Evolutionary conservation across 768 basidiomycete genomes (phyloP).

Genomic region (Boletus sp.): DNA sequence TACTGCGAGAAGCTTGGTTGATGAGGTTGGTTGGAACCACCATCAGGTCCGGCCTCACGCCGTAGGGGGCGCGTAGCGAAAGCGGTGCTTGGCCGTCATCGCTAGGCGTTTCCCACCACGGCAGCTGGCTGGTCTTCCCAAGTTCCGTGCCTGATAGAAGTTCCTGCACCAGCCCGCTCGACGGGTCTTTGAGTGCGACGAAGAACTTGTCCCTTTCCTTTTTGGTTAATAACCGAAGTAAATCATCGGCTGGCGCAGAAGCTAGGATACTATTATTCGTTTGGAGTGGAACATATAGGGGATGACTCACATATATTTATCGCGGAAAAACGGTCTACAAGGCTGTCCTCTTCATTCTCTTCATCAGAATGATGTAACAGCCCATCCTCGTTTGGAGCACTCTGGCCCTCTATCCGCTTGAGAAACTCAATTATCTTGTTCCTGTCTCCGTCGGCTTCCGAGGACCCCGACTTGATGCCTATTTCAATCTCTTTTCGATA

Average conservation of each 20-base stretch:
- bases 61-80: conserved; percentile 24
- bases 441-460: conserved; percentile 56
- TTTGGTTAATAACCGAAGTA: conserved; percentile 62
- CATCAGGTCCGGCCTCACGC: conserved; percentile 43
- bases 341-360: conserved; percentile 40
- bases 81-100: not conserved
- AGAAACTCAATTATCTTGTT: conserved; percentile 66
- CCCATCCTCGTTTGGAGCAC: conserved; percentile 35
- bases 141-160: conserved; percentile 59
- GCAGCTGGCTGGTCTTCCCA: conserved; percentile 44
- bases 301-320: conserved; percentile 58
- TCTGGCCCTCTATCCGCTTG: conserved; percentile 68
- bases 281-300: not conserved
- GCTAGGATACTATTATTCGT: conserved; percentile 36
- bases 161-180: conserved; percentile 55
- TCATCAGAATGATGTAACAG: conserved; percentile 32
- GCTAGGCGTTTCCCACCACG: conserved; percentile 69
- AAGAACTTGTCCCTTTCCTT: conserved; percentile 60
- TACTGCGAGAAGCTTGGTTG: conserved; percentile 34
- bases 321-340: conserved; percentile 49
- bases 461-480: conserved; percentile 55
- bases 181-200: conserved; percentile 55
- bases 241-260: conserved; percentile 47
- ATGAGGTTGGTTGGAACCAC: conserved; percentile 44
- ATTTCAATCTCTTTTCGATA: conserved; percentile 71